Evolutionary conservation across 2,329 filamentous ascomycete species (phyloP).

Genomic region (Calonectria hongkongensis): DNA sequence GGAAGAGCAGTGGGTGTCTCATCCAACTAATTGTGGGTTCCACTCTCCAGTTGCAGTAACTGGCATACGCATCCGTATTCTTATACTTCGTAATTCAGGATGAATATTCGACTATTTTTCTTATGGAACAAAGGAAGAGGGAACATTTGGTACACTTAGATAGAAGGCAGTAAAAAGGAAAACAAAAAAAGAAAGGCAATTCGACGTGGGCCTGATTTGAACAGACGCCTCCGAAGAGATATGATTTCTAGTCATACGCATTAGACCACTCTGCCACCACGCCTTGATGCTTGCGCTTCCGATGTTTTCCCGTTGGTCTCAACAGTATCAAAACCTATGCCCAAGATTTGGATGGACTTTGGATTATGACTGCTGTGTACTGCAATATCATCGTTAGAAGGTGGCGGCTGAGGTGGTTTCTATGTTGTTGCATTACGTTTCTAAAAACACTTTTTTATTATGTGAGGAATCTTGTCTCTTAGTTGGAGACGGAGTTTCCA

Average conservation of each 20-base stretch:
- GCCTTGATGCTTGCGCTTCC: constrained; percentile 6
- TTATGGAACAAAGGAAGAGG: too few species aligned
- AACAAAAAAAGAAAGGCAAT: background rate
- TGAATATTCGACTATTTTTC: too few species aligned
- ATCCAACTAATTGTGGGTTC: too few species aligned
- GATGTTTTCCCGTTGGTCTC: background rate
- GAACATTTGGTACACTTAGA: too few species aligned
- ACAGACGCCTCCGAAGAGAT: constrained; percentile 28
- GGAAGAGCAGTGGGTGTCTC: too few species aligned
- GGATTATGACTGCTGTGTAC: background rate
- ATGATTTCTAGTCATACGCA: constrained; percentile 29
- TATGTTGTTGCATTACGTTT: background rate
- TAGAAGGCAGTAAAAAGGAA: too few species aligned
- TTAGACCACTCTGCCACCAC: constrained; percentile 28
- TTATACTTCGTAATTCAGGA: too few species aligned
- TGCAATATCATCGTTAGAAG: background rate
- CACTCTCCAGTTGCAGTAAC: too few species aligned
- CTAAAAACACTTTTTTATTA: background rate
- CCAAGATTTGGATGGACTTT: background rate
- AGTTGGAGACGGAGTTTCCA: too few species aligned
- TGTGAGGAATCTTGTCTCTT: too few species aligned
- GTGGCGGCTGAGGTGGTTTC: background rate
- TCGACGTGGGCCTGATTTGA: constrained; percentile 27
- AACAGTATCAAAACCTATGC: background rate
- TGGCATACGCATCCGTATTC: too few species aligned